Evolutionary conservation across 2,329 filamentous ascomycete genomes (phyloP), one percentile per base, ranked within the genome.

Genomic region (Ascosphaera apis): DNA sequence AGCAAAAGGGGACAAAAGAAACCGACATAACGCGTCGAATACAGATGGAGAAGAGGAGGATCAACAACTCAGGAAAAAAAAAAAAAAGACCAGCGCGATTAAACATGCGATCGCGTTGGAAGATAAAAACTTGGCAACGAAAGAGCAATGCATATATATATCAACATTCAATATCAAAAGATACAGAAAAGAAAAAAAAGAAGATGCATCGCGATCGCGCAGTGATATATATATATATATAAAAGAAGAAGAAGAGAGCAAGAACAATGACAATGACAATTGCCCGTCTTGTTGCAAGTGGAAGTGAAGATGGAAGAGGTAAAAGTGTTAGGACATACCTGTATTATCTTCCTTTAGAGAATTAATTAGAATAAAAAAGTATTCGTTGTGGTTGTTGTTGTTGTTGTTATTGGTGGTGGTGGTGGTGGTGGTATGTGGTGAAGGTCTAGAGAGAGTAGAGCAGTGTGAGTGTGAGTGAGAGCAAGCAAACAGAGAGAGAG

Each of bases 401-500:
- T 15, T 17, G 25, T 30, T 12, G 21, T 27, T 33, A 21, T 30
- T 34, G 31, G 15, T 13, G 19, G 4, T 19, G 27, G 30, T 16
- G 15, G 15, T 15, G 36, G 19, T 12, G 19, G 15, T 17, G n/a
- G n/a, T n/a, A n/a, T n/a, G n/a, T n/a, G n/a, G n/a, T n/a, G n/a
- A n/a, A n/a, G n/a, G n/a, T n/a, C n/a, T n/a, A n/a, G n/a, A n/a
- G n/a, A n/a, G n/a, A 19, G 19, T 27, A 25, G 13, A 27, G n/a
- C 31, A 19, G 34, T 32, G 37, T 16, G 27, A 33, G 23, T 35
- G 28, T 36, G 21, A 33, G 34, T 23, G 37, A 41, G 39, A 30
- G 32, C 34, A 33, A 25, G 17, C 28, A 40, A 41, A 32, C 34
- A 37, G 37, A 36, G 40, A 35, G 34, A 35, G 38, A 33, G 36